Evolutionary conservation across 352 stramenopile genomes (phyloP), one percentile per base, ranked within the genome.

Genomic region (Phytophthora sp.): DNA sequence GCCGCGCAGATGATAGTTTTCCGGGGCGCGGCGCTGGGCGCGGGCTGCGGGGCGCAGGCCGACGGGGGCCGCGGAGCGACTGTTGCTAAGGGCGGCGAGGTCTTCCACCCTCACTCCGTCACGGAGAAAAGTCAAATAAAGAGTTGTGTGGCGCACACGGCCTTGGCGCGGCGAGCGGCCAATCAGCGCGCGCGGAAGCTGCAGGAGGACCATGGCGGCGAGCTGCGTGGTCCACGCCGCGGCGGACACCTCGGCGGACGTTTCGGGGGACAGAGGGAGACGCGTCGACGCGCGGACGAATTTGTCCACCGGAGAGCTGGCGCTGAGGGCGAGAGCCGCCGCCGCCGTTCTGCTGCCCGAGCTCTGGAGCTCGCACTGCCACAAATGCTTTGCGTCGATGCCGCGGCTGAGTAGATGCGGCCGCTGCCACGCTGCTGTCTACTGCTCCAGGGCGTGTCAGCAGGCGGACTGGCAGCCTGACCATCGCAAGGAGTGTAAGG

Each of bases 401-500:
- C 12, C 24, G 15, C 62, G 61, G 26, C 72, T 91, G 20, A 82
- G 76, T 37, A 79, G 81, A 48, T 94, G 85, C 32, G 77, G 79
- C 2, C 67, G 76, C 12, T 94, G 85, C 51, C 69, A 58, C 41
- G 62, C 68, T 0, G 81, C 69, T 8, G 79, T 85, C 21, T 94
- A 94, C 62, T 94, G 85, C 38, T 91, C 84, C 10, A 80, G 75
- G 23, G 26, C 20, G 5, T 94, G 85, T 50, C 85, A 94, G 43
- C 65, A 80, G 46, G 54, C 55, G 15, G 82, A 94, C 55, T 94
- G 85, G 85, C 67, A 72, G 26, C 55, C 59, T 0, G 69, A 92
- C 49, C 85, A 94, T 67, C 60, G 71, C 10, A 62, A 72, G n/a
- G 85, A 94, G 56, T 94, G 85, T 57, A 64, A 69, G 34, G 50